A percentile compares a stretch with the other conserved stretches of the same genome.
Conservation (phyloP, 2,329 filamentous ascomycete genomes). For the Allantophomopsis cytisporea region DNA sequence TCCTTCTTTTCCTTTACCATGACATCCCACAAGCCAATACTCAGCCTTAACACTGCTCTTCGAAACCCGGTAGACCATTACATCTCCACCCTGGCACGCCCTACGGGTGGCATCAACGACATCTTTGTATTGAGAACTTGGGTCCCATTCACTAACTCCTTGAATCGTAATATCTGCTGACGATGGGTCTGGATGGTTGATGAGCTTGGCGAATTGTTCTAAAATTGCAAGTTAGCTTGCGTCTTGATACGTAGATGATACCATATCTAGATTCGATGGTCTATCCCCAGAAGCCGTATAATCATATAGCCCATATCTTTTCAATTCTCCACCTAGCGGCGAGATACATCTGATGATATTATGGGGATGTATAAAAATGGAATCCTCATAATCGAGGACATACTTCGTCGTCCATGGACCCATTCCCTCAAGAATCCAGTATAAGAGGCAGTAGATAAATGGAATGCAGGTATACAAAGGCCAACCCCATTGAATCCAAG, state of each 20-base stretch:
- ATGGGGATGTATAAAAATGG: too few species aligned
- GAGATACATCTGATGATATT: too few species aligned
- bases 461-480: too few species aligned
- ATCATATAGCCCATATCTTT: too few species aligned
- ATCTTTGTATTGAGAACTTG: conserved; percentile 52
- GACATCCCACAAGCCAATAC: conserved; percentile 65
- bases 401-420: too few species aligned
- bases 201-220: conserved; percentile 60
- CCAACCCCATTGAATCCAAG: too few species aligned
- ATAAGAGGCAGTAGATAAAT: too few species aligned
- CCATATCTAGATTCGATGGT: neutral
- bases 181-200: conserved; percentile 39
- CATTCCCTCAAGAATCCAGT: too few species aligned
- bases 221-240: conserved; percentile 1
- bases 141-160: conserved; percentile 61
- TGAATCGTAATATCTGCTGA: conserved; percentile 49
- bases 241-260: neutral
- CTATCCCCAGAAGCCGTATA: too few species aligned
- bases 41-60: conserved; percentile 51
- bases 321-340: too few species aligned
- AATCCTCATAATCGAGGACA: too few species aligned
- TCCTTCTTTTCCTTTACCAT: conserved; percentile 37
- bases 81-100: conserved; percentile 46
- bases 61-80: conserved; percentile 62
- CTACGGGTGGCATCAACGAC: conserved; percentile 56